Conservation (phyloP, 768 basidiomycete genomes). For the Phylloporus rhodoxanthus region DNA sequence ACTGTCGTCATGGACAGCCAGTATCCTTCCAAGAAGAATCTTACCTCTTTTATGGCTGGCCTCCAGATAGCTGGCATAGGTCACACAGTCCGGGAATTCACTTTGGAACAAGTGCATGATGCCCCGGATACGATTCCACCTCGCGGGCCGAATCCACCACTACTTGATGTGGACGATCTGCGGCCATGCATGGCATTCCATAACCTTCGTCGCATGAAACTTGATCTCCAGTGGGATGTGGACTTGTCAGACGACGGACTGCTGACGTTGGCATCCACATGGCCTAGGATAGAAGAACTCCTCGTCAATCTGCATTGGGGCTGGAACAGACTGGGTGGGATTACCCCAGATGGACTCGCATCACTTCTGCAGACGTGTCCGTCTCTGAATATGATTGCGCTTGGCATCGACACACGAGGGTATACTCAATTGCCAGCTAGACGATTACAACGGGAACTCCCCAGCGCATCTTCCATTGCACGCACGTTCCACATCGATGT, state of each 20-base stretch:
- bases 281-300: constrained; percentile 6
- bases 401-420: constrained; percentile 7
- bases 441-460: not conserved
- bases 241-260: not conserved
- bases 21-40: not conserved
- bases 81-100: not conserved
- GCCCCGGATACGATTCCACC: too few relatives aligned
- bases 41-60: not conserved
- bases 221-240: not conserved
- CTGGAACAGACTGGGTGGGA: constrained; percentile 1
- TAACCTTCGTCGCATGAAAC: not conserved
- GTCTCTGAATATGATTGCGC: too few relatives aligned
- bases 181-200: not conserved
- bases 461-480: not conserved
- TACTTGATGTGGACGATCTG: constrained; percentile 2
- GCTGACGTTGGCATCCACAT: not conserved
- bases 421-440: not conserved
- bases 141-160: not conserved
- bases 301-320: constrained; percentile 8
- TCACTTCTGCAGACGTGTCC: not conserved
- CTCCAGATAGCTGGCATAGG: not conserved
- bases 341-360: constrained; percentile 7
- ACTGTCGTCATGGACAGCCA: not conserved
- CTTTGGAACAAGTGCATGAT: too few relatives aligned
- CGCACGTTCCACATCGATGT: not conserved